These are phyloP conservation scores for Pseudevernia furfuracea DNA, from an alignment of 495 filamentous ascomycete genomes.

Conservation along the genomic window DNA sequence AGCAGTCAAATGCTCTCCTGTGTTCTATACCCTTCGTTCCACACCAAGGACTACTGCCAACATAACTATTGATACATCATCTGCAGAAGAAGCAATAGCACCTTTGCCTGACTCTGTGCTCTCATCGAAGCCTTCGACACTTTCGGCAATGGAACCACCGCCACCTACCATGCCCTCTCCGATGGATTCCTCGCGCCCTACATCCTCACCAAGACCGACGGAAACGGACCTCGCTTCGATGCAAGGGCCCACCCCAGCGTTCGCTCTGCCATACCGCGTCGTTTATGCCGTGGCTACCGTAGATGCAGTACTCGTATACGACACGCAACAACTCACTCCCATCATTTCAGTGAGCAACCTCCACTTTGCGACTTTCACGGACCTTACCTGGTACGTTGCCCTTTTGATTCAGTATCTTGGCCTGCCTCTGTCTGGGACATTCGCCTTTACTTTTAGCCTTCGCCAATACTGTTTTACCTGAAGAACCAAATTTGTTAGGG, in stretches of 20 bases:
- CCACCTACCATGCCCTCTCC: constrained; percentile 42
- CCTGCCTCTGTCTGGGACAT: background rate
- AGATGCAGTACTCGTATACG: constrained; percentile 91
- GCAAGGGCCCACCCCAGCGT: constrained; percentile 59
- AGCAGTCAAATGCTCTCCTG: constrained; percentile 86
- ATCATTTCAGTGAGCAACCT: constrained; percentile 91
- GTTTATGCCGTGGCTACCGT: constrained; percentile 97
- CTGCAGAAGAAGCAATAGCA: constrained; percentile 72
- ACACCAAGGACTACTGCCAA: constrained; percentile 63
- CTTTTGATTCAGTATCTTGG: background rate
- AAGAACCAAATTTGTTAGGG: background rate
- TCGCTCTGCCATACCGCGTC: constrained; percentile 83
- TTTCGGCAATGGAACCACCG: constrained; percentile 72
- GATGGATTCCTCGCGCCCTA: constrained; percentile 31
- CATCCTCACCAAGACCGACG: constrained; percentile 45
- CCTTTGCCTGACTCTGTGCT: constrained; percentile 76
- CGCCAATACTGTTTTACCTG: too few relatives aligned
- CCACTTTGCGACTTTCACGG: constrained; percentile 95
- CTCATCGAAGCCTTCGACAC: constrained; percentile 46
- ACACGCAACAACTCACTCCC: constrained; percentile 93
- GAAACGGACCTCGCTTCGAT: constrained; percentile 46
- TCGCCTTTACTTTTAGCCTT: background rate
- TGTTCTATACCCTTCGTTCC: constrained; percentile 76
- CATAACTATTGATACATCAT: constrained; percentile 90
- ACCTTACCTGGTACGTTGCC: constrained; percentile 75